phyloP scores from a whole-genome alignment of 331 rosid species.

The Stylosanthes scabra region DNA sequence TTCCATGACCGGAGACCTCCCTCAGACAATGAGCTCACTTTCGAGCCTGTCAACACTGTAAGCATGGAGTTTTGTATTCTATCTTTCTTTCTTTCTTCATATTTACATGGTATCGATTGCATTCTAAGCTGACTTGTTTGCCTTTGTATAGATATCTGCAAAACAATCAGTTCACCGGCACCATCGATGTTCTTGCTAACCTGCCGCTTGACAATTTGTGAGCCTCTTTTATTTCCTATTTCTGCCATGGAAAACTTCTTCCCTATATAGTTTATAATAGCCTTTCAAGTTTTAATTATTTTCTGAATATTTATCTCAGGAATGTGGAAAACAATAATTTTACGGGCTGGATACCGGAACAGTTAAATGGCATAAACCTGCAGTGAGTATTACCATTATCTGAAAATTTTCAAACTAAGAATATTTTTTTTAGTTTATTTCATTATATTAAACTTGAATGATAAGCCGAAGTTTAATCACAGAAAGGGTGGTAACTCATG shows the following conservation, averaged over 20 bases:
- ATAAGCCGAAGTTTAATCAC: conserved; percentile 47
- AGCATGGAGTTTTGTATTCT: too few relatives aligned
- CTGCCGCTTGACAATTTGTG: conserved; percentile 85
- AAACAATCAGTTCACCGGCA: conserved; percentile 87
- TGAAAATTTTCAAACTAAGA: conserved; percentile 20
- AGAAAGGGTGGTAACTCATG: conserved; percentile 79
- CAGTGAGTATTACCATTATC: conserved; percentile 63
- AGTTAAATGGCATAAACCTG: conserved; percentile 66
- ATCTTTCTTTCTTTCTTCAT: conserved; percentile 9
- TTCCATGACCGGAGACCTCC: conserved; percentile 75
- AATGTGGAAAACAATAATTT: conserved; percentile 83
- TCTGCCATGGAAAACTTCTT: conserved; percentile 19
- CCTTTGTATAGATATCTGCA: conserved; percentile 71
- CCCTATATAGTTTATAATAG: conserved; percentile 3
- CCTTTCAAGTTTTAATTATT: conserved; percentile 29
- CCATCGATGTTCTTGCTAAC: conserved; percentile 79
- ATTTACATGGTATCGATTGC: conserved; percentile 34
- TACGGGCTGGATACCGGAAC: conserved; percentile 92
- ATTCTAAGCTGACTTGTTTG: conserved; percentile 37
- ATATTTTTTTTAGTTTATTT: conserved; percentile 3
- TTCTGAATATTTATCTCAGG: conserved; percentile 56
- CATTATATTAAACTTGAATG: conserved; percentile 25
- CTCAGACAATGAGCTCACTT: conserved; percentile 81
- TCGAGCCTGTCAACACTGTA: conserved; percentile 72
- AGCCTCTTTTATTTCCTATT: conserved; percentile 38